These are phyloP conservation scores for Mycena haematopus DNA, from an alignment of 768 basidiomycete genomes.

Conservation along the genomic window DNA sequence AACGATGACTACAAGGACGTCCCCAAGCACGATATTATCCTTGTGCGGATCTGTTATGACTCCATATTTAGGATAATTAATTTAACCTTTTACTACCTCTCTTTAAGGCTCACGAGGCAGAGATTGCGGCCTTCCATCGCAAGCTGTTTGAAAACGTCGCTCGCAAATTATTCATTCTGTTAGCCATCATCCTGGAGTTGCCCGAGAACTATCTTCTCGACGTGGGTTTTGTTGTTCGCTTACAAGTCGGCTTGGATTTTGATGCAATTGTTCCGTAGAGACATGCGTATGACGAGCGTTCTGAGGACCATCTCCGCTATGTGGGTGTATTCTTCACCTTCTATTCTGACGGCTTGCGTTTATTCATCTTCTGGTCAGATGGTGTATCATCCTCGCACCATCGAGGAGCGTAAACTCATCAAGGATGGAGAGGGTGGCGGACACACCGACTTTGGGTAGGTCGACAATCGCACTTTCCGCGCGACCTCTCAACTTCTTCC, in stretches of 20 bases:
- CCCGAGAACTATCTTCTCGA: constrained; percentile 53
- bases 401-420: too few relatives aligned
- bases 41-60: background rate
- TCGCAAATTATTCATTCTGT: constrained; percentile 38
- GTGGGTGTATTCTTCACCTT: constrained; percentile 28
- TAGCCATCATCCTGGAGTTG: constrained; percentile 51
- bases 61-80: too few relatives aligned
- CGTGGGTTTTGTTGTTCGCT: background rate
- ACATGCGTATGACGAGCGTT: constrained; percentile 44
- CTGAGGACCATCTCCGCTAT: constrained; percentile 43
- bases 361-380: constrained; percentile 30
- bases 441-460: too few relatives aligned
- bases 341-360: background rate
- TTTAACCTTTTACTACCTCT: background rate
- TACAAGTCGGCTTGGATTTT: background rate
- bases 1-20: constrained; percentile 31
- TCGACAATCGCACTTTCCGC: constrained; percentile 20
- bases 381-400: constrained; percentile 36
- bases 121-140: constrained; percentile 39
- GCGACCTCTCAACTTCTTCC: background rate
- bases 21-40: constrained; percentile 35
- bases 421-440: too few relatives aligned
- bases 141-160: constrained; percentile 40
- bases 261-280: constrained; percentile 12
- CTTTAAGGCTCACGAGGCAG: constrained; percentile 33